These are phyloP conservation scores for Beauveria asiatica DNA, from an alignment of 2,329 filamentous ascomycete species.

Conservation along the genomic window DNA sequence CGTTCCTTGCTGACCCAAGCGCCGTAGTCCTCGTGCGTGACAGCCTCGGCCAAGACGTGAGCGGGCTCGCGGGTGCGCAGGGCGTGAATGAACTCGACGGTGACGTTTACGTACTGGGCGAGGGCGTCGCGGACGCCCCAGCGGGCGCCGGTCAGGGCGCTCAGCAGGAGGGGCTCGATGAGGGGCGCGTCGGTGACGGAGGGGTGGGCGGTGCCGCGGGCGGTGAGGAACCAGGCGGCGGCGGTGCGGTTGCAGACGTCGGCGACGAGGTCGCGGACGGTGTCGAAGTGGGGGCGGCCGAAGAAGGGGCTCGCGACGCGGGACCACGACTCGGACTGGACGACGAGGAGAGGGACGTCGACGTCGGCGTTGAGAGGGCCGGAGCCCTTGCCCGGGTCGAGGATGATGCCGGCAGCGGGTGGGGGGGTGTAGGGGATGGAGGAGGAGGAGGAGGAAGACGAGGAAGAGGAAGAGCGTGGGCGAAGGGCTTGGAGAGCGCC, in stretches of 20 bases:
- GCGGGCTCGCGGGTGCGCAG: slow-evolving; percentile 31
- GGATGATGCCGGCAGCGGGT: slow-evolving; percentile 49
- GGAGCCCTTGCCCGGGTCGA: slow-evolving; percentile 58
- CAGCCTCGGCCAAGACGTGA: slow-evolving; percentile 41
- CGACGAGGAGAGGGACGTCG: slow-evolving; percentile 47
- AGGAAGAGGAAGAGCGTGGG: slow-evolving; percentile 21
- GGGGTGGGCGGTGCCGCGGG: slow-evolving; percentile 49
- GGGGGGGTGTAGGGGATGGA: slow-evolving; percentile 28
- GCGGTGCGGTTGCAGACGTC: slow-evolving; percentile 35
- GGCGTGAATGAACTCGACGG: slow-evolving; percentile 48
- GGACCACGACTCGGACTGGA: slow-evolving; percentile 60
- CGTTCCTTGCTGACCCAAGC: slow-evolving; percentile 31
- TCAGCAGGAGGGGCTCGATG: slow-evolving; percentile 51
- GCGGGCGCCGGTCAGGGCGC: slow-evolving; percentile 52
- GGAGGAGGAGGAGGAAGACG: slow-evolving; percentile 22
- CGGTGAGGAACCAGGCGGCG: slow-evolving; percentile 46
- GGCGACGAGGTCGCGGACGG: slow-evolving; percentile 47
- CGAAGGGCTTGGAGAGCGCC: slow-evolving; percentile 53
- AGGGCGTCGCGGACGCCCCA: slow-evolving; percentile 49
- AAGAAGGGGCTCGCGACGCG: slow-evolving; percentile 48
- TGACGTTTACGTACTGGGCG: slow-evolving; percentile 50
- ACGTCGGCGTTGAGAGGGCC: slow-evolving; percentile 54
- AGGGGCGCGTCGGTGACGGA: slow-evolving; percentile 59
- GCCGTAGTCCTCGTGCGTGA: slow-evolving; percentile 33
- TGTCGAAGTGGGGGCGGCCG: slow-evolving; percentile 55